Evolutionary conservation across 495 filamentous ascomycete species (phyloP), one percentile per base, ranked within the genome.

Genomic region (Neurospora sp.): DNA sequence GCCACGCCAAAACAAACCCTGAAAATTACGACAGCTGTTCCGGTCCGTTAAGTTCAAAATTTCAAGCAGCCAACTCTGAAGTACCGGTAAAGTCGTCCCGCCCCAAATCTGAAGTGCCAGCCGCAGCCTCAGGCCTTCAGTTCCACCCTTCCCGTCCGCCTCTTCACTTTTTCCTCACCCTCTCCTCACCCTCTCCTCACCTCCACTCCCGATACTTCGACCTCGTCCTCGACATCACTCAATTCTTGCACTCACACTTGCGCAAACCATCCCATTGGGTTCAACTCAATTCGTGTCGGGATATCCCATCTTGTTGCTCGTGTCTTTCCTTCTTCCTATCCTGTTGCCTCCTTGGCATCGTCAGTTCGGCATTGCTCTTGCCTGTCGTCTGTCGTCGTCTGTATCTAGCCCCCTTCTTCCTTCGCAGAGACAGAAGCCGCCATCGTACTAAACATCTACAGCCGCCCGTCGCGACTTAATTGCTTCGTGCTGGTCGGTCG

Each of bases 81-180:
- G 27, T 66, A 66, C 54, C 54, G 27, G 54, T 66, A 16, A 66
- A 66, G 54, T 66, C 54, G 54, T 31, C 11, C 54, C 54, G 27
- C 23, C 23, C 54, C 23, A 62, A 66, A 66, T 66, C 27, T 66
- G 14, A 66, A 66, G 54, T 66, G 54, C 54, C 54, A 66, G 27
- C 54, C 54, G 54, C 54, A 66, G 27, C 54, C 54, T 35, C 14
- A 59, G 48, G 20, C 23, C 27, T 40, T n/a, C n/a, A n/a, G n/a
- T n/a, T 72, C 73, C 73, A 74, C 73, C 42, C 12, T 74, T 74
- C 70, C 40, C 39, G 70, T 69, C 70, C 16, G 69, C 59, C 54
- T 69, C 39, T 40, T 31, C 40, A 44, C 7, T 1, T 27, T 18
- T 73, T 20, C 16, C 69, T 69, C 54, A 31, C 48, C 46, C 18